A percentile compares a stretch with the other conserved stretches of the same genome.
These are phyloP conservation scores for Penicillium sp. DNA, from an alignment of 2,329 filamentous ascomycete genomes.

Conservation along the genomic window DNA sequence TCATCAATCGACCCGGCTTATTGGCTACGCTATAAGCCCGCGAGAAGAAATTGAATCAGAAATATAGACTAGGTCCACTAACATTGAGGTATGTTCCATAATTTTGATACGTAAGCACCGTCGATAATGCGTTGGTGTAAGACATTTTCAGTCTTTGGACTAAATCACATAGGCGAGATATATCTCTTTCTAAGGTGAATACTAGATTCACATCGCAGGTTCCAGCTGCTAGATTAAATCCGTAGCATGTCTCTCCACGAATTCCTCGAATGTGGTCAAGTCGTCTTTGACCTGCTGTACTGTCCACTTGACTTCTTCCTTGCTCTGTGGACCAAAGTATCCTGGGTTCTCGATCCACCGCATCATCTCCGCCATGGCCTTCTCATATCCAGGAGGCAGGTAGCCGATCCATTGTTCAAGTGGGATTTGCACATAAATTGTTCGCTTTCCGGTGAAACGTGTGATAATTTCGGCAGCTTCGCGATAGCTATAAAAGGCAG, in stretches of 20 bases:
- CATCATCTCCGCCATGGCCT: constrained; percentile 24
- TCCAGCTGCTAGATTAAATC: neutral
- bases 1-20: neutral
- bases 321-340: constrained; percentile 36
- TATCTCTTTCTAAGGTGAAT: neutral
- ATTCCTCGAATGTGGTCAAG: constrained; percentile 41
- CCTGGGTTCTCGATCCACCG: constrained; percentile 33
- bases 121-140: too few relatives aligned
- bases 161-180: neutral
- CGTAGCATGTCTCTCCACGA: constrained; percentile 8
- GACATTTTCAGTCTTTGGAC: too few relatives aligned
- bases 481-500: constrained; percentile 29
- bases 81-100: too few relatives aligned
- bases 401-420: constrained; percentile 24
- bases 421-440: constrained; percentile 31
- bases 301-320: constrained; percentile 33
- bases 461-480: constrained; percentile 35
- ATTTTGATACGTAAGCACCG: too few relatives aligned
- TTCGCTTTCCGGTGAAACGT: constrained; percentile 37
- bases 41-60: too few relatives aligned
- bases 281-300: constrained; percentile 26
- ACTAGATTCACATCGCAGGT: neutral
- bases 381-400: constrained; percentile 11
- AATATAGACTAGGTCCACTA: too few relatives aligned
- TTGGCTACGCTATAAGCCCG: neutral